Conservation (phyloP, 2,329 filamentous ascomycete species). For the Hymenoscyphus linearis region DNA sequence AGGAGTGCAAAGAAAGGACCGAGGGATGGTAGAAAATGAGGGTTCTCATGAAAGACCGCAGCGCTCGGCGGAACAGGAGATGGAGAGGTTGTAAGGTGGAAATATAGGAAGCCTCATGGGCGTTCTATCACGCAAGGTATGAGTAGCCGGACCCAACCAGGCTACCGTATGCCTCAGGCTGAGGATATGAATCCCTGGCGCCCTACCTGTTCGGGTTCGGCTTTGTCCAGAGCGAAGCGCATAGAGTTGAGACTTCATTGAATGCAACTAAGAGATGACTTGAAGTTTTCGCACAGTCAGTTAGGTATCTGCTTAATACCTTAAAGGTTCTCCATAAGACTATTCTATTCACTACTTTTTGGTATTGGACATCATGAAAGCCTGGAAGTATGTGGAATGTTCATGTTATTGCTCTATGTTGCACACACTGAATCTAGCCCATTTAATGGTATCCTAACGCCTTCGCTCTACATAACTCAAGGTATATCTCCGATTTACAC, state of each 20-base stretch:
- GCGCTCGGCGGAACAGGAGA: conserved; percentile 6
- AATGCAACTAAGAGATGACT: background rate
- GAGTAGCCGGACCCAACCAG: background rate
- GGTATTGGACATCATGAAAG: background rate
- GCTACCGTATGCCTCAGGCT: background rate
- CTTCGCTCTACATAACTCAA: background rate
- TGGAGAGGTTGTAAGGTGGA: conserved; percentile 1
- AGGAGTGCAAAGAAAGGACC: conserved; percentile 1
- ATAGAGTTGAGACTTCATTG: background rate
- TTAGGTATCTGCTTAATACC: background rate
- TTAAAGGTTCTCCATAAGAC: background rate
- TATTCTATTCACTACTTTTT: background rate
- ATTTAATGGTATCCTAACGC: conserved; percentile 1
- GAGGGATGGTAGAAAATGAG: background rate
- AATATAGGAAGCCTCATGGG: conserved; percentile 8
- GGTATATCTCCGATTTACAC: background rate
- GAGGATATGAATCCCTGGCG: background rate
- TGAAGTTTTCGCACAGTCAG: background rate
- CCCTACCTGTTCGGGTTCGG: no score
- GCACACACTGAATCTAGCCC: background rate
- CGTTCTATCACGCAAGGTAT: conserved; percentile 3
- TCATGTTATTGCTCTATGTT: background rate
- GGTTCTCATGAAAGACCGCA: conserved; percentile 6
- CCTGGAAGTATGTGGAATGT: background rate
- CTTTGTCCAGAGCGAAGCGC: no score